These are phyloP conservation scores for Chaetomium fimeti DNA, from an alignment of 495 filamentous ascomycete species.

Conservation along the genomic window DNA sequence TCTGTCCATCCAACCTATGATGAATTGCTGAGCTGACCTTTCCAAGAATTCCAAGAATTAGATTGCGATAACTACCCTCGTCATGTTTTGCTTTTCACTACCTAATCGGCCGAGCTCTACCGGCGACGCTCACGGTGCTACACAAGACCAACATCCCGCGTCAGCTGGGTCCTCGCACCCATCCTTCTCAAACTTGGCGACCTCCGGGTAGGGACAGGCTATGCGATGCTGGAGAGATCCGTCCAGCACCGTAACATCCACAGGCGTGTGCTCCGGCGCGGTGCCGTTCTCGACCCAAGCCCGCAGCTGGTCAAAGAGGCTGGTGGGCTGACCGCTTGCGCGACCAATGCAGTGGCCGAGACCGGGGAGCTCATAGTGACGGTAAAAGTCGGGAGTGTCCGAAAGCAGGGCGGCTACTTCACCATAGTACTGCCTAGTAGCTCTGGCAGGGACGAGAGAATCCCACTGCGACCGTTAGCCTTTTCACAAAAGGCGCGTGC, in stretches of 20 bases:
- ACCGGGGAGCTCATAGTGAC: conserved; percentile 37
- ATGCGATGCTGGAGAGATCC: conserved; percentile 25
- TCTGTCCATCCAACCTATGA: no score
- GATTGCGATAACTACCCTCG: no score
- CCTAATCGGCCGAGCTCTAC: no score
- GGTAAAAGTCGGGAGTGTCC: conserved; percentile 32
- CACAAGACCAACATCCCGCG: conserved; percentile 9
- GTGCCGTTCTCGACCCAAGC: conserved; percentile 42
- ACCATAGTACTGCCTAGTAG: conserved; percentile 33
- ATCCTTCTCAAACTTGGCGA: not conserved
- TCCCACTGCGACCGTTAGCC: conserved; percentile 20
- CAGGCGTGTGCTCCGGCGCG: conserved; percentile 25
- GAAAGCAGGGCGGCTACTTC: conserved; percentile 20
- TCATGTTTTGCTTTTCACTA: no score
- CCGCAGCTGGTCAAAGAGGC: conserved; percentile 32
- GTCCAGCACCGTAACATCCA: conserved; percentile 20
- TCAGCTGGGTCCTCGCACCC: not conserved
- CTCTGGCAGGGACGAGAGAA: conserved; percentile 28
- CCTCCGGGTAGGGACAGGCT: conserved; percentile 32
- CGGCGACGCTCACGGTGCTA: not conserved
- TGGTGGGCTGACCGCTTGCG: conserved; percentile 25
- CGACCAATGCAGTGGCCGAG: conserved; percentile 37
- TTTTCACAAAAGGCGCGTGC: not conserved
- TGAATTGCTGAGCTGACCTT: no score
- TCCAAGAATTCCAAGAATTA: no score